Base-by-base conservation (phyloP, 805 yeast genomes). In the Priceomyces haplophilus region DNA sequence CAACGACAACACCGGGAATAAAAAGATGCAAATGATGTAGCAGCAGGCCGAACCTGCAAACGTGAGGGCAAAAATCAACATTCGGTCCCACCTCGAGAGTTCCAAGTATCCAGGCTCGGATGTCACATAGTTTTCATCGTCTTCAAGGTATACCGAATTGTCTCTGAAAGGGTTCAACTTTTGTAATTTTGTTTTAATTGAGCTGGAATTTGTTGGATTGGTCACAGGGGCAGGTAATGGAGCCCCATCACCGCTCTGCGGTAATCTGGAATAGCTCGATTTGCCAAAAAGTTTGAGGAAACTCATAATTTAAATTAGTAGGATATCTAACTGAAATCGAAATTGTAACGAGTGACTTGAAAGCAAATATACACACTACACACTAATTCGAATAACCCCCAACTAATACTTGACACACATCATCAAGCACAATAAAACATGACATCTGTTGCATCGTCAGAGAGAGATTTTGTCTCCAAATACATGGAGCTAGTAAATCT, bases 401-500 rank as follows among this genome's bases (percentile, higher is more conserved):
- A 21, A 6, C 24, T 21, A 21, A 21, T 21, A 21, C 6, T 21
- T 8, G 8, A 21, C 8, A 21, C 8, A 21, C 24, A 7, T 7
- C 24, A 27, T 5, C 5, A 32, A 32, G 7, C 19, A 13, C 13
- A n/a, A 16, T n/a, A 12, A 32, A 17, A 19, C 18, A 45, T 48
- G 48, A 43, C 50, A 29, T 27, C 38, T n/a, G 36, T 29, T 23
- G 32, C 15, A 23, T 19, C 19, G 17, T 29, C 65, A 13, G 80
- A 77, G 47, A 52, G 56, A 24, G 78, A 70, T 29, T 80, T 80
- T 56, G 74, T 73, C 17, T 55, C 60, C 35, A 77, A 75, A 37
- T 77, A 75, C 50, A 55, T 77, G 32, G 73, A 75, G 44, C 65
- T 80, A 45, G 68, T 79, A 11, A 58, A 65, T 17, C 62, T 79